Evolutionary conservation across 179 eudicot species (phyloP).

Genomic region (Vitellaria paradoxa): DNA sequence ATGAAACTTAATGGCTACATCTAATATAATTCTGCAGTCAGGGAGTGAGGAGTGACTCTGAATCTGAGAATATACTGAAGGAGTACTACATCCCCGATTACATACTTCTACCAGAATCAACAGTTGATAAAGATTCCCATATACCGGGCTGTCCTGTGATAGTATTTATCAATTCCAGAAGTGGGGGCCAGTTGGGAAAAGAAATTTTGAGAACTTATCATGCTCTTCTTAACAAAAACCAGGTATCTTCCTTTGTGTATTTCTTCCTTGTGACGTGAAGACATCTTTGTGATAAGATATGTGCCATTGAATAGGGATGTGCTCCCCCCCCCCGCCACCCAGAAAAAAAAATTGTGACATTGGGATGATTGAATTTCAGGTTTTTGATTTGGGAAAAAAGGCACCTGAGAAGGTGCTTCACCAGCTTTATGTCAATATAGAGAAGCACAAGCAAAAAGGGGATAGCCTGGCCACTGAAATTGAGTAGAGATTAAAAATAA

Average conservation of each 20-base stretch:
- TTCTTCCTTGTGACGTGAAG: background rate
- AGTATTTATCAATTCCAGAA: conserved; percentile 42
- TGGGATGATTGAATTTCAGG: conserved; percentile 20
- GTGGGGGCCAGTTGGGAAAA: conserved; percentile 50
- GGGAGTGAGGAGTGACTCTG: background rate
- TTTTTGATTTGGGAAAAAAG: conserved; percentile 34
- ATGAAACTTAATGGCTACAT: background rate
- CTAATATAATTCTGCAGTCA: conserved; percentile 9
- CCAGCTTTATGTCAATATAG: conserved; percentile 28
- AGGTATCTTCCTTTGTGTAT: conserved; percentile 19
- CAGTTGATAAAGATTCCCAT: background rate
- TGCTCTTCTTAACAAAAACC: conserved; percentile 33
- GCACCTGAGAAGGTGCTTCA: conserved; percentile 41
- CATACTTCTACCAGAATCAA: conserved; percentile 27
- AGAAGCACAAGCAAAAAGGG: conserved; percentile 31
- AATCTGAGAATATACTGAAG: conserved; percentile 14
- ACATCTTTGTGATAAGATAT: background rate
- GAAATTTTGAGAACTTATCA: conserved; percentile 35
- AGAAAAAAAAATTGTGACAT: too few species aligned
- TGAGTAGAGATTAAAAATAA: conserved; percentile 30
- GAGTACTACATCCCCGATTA: conserved; percentile 39
- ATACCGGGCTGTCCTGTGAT: conserved; percentile 38
- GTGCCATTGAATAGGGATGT: background rate
- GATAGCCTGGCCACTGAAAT: conserved; percentile 32
- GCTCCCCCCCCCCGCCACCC: too few species aligned